These are phyloP conservation scores for Neurospora tetraspora DNA, from an alignment of 495 filamentous ascomycete genomes.

Conservation along the genomic window DNA sequence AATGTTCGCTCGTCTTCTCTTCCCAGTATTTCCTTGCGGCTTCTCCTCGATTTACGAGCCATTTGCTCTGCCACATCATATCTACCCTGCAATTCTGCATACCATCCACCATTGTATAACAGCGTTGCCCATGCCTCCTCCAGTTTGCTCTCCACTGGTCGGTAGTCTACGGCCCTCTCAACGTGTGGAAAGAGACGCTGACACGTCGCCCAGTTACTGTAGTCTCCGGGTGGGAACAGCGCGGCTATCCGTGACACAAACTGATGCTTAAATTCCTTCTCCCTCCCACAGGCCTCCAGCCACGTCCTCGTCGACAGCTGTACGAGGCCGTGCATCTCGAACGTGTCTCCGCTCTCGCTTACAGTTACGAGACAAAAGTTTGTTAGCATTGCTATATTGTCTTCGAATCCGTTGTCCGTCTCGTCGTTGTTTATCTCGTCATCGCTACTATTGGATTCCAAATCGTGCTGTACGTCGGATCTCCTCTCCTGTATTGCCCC, in stretches of 20 bases:
- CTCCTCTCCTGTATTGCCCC: no score
- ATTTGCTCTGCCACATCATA: constrained; percentile 35
- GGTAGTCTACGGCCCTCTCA: no score
- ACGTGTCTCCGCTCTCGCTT: constrained; percentile 1
- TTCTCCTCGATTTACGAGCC: constrained; percentile 36
- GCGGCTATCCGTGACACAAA: no score
- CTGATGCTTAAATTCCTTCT: no score
- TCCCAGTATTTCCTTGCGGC: constrained; percentile 28
- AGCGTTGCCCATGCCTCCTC: no score
- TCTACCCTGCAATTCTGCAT: no score
- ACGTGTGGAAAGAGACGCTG: constrained; percentile 12
- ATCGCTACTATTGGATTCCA: no score
- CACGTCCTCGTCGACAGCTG: not conserved
- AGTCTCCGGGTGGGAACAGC: no score
- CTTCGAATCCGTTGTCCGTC: constrained; percentile 25
- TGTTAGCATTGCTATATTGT: constrained; percentile 30
- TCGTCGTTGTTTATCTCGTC: constrained; percentile 27
- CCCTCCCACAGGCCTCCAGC: no score
- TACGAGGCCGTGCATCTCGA: not conserved
- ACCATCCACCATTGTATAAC: no score
- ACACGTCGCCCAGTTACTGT: constrained; percentile 21
- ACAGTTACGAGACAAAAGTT: constrained; percentile 34
- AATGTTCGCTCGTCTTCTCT: constrained; percentile 16
- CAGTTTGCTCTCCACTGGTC: no score
- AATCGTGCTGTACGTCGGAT: not conserved